These are phyloP conservation scores for Skeletonema potamos DNA, from an alignment of 108 stramenopile genomes.

Conservation along the genomic window DNA sequence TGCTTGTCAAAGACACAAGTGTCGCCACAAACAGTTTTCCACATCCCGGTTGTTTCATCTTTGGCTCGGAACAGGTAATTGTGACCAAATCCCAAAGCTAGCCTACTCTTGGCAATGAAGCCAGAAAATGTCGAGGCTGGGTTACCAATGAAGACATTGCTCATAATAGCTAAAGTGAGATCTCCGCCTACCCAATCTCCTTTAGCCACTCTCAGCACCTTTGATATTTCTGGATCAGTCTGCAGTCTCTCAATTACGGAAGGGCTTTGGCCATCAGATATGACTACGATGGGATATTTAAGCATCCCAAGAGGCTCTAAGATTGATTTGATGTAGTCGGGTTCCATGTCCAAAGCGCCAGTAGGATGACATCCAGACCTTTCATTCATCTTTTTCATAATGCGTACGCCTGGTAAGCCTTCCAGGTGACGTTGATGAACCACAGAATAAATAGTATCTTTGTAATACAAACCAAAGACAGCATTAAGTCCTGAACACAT, in stretches of 20 bases:
- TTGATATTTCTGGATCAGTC: slow-evolving; percentile 11
- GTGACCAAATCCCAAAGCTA: slow-evolving; percentile 14
- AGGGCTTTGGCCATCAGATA: not conserved
- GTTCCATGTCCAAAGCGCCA: slow-evolving; percentile 1
- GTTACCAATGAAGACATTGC: slow-evolving; percentile 30
- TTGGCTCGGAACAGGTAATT: slow-evolving; percentile 4
- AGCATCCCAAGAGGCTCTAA: slow-evolving; percentile 7
- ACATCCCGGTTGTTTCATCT: not conserved
- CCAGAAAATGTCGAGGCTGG: slow-evolving; percentile 13
- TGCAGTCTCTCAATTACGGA: slow-evolving; percentile 14
- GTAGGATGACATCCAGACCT: not conserved
- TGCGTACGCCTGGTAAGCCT: not conserved
- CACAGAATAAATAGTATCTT: not conserved
- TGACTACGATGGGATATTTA: slow-evolving; percentile 10
- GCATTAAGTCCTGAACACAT: not conserved
- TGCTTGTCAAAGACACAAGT: not conserved
- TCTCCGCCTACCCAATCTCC: slow-evolving; percentile 18
- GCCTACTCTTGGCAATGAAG: slow-evolving; percentile 7
- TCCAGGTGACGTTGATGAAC: not conserved
- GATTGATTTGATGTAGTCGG: slow-evolving; percentile 5
- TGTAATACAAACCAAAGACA: not conserved
- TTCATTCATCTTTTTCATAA: not conserved
- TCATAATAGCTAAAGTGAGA: slow-evolving; percentile 19
- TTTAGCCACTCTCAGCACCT: not conserved
- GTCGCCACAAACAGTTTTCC: not conserved